Base-by-base conservation (phyloP, 352 stramenopile species). In the Globisporangium megalacanthum region DNA sequence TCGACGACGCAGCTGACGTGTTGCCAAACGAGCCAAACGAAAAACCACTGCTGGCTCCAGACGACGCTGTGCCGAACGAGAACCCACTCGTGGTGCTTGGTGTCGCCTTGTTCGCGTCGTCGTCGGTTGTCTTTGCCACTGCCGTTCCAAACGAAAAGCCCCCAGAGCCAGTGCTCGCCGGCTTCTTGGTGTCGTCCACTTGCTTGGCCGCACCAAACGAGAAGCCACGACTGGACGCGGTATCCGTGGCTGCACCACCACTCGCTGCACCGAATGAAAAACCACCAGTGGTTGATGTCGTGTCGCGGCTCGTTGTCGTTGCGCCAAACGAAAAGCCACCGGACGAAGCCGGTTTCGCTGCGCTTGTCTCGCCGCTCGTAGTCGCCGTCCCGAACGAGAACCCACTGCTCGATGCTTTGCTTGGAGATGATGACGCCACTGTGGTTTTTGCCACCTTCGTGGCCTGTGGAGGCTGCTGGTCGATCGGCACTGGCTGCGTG, bases 401-500 rank as follows among this genome's bases (percentile, higher is more conserved):
- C 1, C 35, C 45, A 33, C 22, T 39, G 25, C 29, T 53, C 15
- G 48, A 13, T 8, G 48, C 47, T 46, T n/a, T 10, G 11, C 13
- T 52, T 11, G 22, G 14, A 14, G 42, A 35, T 15, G 42, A 22
- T 0, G 17, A 31, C 2, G 36, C 56, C 17, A 62, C 56, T 1
- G 47, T 50, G 33, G 31, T n/a, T 9, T 35, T 37, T 6, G 15
- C 9, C 9, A 10, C 13, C 57, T 60, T 29, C 25, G 25, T 29
- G 25, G 25, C 25, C 25, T 29, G 25, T 29, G 1, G 25, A 29
- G 25, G 25, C 25, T 29, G 41, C 46, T 79, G 68, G 19, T 64
- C 66, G 20, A 76, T 72, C 9, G 71, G 65, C 52, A 88, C 70
- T 15, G 79, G 75, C 56, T 83, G 89, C 22, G 76, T 83, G 17